These are phyloP conservation scores for Styphnolobium japonicum DNA, from an alignment of 306 rosid genomes.

Conservation along the genomic window DNA sequence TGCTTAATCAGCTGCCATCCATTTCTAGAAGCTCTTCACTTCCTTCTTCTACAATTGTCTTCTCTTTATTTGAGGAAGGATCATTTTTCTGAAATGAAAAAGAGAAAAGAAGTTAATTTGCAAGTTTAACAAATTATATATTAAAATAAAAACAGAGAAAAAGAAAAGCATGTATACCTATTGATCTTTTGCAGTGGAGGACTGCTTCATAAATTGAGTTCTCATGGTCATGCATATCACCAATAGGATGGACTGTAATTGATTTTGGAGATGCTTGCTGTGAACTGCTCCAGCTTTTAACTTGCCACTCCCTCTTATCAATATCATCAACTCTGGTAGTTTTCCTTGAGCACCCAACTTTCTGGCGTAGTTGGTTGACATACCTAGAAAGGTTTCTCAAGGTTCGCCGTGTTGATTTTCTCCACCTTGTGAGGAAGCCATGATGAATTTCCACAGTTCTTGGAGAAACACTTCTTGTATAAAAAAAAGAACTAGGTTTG, in stretches of 20 bases:
- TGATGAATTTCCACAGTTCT: slow-evolving; percentile 15
- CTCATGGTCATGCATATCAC: slow-evolving; percentile 37
- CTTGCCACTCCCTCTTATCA: slow-evolving; percentile 31
- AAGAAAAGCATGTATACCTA: slow-evolving; percentile 35
- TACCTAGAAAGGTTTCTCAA: slow-evolving; percentile 28
- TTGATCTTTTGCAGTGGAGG: slow-evolving; percentile 62
- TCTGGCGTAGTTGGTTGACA: slow-evolving; percentile 24
- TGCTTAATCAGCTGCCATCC: slow-evolving; percentile 1
- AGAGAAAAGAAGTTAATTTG: neutral
- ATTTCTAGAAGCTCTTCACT: slow-evolving; percentile 2
- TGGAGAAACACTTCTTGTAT: slow-evolving; percentile 26
- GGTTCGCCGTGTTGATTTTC: slow-evolving; percentile 18
- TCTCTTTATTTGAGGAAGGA: slow-evolving; percentile 13
- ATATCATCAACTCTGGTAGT: slow-evolving; percentile 40
- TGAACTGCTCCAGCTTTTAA: slow-evolving; percentile 33
- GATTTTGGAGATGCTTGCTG: slow-evolving; percentile 41
- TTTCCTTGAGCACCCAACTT: slow-evolving; percentile 28
- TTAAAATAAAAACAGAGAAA: neutral
- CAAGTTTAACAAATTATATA: neutral
- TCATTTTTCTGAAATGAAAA: slow-evolving; percentile 40
- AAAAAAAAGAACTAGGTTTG: slow-evolving; percentile 15
- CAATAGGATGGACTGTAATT: neutral
- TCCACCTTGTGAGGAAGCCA: slow-evolving; percentile 35
- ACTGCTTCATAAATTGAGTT: slow-evolving; percentile 61
- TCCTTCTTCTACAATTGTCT: neutral